Conservation (phyloP, 2,329 filamentous ascomycete genomes). For the Amesomyces nigricolor region DNA sequence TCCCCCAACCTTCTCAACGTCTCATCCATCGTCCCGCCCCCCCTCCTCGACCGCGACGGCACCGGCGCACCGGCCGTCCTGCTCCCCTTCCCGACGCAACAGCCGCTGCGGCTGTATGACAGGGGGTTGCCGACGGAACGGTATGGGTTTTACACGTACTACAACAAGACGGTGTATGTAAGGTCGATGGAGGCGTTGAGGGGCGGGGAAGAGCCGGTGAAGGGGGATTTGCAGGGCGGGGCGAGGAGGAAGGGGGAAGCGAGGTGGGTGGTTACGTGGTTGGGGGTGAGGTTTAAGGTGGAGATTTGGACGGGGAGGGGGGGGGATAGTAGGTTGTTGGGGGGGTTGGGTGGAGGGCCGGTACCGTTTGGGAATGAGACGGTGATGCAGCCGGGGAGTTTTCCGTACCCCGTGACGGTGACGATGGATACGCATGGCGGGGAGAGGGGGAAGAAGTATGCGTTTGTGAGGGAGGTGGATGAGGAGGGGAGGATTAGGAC, state of each 20-base stretch:
- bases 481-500: slow-evolving; percentile 41
- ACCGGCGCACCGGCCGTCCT: slow-evolving; percentile 66
- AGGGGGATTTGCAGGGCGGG: slow-evolving; percentile 51
- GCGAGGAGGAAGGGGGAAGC: slow-evolving; percentile 45
- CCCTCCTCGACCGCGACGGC: slow-evolving; percentile 60
- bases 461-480: slow-evolving; percentile 49
- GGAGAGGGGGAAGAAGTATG: slow-evolving; percentile 44
- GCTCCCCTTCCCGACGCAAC: slow-evolving; percentile 63
- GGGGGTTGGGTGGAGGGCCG: slow-evolving; percentile 7
- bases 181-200: slow-evolving; percentile 42
- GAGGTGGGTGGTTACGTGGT: slow-evolving; percentile 52
- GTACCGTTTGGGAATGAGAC: background rate
- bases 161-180: slow-evolving; percentile 79
- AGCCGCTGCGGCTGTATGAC: slow-evolving; percentile 81
- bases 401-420: slow-evolving; percentile 59
- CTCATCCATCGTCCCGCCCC: slow-evolving; percentile 55
- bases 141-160: slow-evolving; percentile 93
- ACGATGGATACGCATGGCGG: slow-evolving; percentile 60
- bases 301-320: slow-evolving; percentile 57
- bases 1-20: slow-evolving; percentile 33
- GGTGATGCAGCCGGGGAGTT: slow-evolving; percentile 46
- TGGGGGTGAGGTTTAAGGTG: slow-evolving; percentile 56
- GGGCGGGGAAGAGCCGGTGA: slow-evolving; percentile 26
- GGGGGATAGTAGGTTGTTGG: slow-evolving; percentile 39
- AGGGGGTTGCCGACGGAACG: slow-evolving; percentile 75